phyloP scores from a whole-genome alignment of 192 early-diverging fungal species.

The Gaertneriomyces sp. region DNA sequence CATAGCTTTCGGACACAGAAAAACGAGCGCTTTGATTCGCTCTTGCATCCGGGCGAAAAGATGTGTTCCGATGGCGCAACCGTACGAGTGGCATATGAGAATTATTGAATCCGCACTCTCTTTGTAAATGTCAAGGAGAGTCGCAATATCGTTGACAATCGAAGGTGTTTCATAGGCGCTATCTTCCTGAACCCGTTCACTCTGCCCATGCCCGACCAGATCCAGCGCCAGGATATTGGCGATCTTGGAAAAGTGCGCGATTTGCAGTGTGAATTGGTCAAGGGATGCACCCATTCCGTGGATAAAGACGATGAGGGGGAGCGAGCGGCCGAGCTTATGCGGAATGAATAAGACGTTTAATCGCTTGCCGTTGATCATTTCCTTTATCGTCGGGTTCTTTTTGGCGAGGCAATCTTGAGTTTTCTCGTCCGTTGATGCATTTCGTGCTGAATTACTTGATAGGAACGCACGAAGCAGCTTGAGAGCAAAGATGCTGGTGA shows the following conservation, averaged over 20 bases:
- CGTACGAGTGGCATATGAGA: constrained; percentile 33
- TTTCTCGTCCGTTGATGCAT: too few relatives aligned
- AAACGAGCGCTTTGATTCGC: constrained; percentile 22
- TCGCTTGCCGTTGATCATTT: constrained; percentile 10
- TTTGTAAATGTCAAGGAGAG: constrained; percentile 21
- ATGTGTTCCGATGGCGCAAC: constrained; percentile 16
- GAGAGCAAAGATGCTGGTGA: too few relatives aligned
- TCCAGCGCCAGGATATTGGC: constrained; percentile 24
- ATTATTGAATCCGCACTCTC: constrained; percentile 17
- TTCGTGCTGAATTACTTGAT: too few relatives aligned
- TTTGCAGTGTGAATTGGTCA: constrained; percentile 20
- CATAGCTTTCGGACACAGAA: constrained; percentile 25
- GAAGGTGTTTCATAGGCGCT: constrained; percentile 16
- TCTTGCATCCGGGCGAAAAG: neutral
- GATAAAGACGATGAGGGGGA: constrained; percentile 25
- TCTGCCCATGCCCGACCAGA: constrained; percentile 27
- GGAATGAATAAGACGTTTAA: constrained; percentile 18
- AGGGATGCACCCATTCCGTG: constrained; percentile 34
- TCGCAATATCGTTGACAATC: constrained; percentile 13
- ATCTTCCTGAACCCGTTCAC: neutral
- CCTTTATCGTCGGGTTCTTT: too few relatives aligned
- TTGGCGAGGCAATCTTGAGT: too few relatives aligned
- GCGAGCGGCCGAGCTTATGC: constrained; percentile 27
- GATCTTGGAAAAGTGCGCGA: constrained; percentile 20
- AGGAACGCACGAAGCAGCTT: too few relatives aligned